phyloP scores from a whole-genome alignment of 495 filamentous ascomycete species.

The Podospora pseudocomata region DNA sequence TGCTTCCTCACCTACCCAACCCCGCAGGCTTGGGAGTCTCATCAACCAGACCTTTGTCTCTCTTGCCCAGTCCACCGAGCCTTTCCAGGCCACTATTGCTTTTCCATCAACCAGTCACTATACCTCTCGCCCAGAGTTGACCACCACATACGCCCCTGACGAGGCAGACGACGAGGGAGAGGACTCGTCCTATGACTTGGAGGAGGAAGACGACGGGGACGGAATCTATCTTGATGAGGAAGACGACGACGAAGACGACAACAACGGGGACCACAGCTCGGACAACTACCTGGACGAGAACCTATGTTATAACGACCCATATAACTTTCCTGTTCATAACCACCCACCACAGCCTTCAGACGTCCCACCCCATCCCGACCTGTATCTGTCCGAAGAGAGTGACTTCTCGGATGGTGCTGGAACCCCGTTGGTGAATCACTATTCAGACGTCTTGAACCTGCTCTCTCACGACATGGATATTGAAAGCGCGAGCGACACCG shows the following conservation, averaged over 20 bases:
- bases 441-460: conserved; percentile 16
- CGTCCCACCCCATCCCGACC: background rate
- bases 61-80: background rate
- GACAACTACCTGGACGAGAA: conserved; percentile 25
- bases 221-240: background rate
- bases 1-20: conserved; percentile 1
- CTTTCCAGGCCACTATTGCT: background rate
- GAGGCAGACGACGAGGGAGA: conserved; percentile 8
- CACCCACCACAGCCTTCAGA: background rate
- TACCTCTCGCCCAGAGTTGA: background rate
- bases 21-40: conserved; percentile 10
- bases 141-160: background rate
- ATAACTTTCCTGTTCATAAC: conserved; percentile 12
- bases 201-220: conserved; percentile 1
- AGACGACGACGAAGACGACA: conserved; percentile 10
- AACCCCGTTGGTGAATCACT: conserved; percentile 22
- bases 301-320: conserved; percentile 8
- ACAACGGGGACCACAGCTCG: conserved; percentile 23
- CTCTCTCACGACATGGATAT: conserved; percentile 25
- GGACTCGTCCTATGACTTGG: background rate
- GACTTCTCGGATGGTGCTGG: conserved; percentile 24
- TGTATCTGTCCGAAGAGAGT: background rate
- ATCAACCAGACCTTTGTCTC: conserved; percentile 5
- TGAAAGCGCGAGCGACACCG: conserved; percentile 11
- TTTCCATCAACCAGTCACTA: background rate